Evolutionary conservation across 108 stramenopile species (phyloP), one percentile per base, ranked within the genome.

Genomic region (Aurantiochytrium sp.): DNA sequence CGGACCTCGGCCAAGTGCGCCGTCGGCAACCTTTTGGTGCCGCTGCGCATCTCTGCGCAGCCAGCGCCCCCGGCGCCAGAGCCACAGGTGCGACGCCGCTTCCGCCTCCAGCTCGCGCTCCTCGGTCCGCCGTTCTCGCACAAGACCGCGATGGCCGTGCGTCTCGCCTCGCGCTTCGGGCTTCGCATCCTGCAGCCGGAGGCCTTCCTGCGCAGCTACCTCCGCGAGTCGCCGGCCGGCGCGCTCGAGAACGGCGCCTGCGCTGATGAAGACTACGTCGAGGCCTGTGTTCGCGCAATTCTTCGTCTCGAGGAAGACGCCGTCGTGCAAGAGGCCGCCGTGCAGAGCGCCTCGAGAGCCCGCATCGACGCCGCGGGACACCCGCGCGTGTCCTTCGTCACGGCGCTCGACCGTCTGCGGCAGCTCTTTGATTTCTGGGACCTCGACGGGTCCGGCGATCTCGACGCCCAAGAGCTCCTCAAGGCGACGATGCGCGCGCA

Each of bases 351-450:
- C 24, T 34, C 59, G 19, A 15, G 19, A 0, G 34, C 27, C 34
- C 27, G 59, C 10, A 19, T 27, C 24, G 34, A 8, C 24, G 39
- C 39, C n/a, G n/a, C 15, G 32, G 12, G 36, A 6, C n/a, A 48
- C 1, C 27, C 45, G 12, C 39, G 30, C 0, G 73, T 81, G 24
- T 48, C 39, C 6, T 41, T 48, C 2, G n/a, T 81, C 10, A 48
- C 73, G n/a, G n/a, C 73, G 1, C 24, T 27, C 17, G 73, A 81
- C 12, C 73, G 39, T 1, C 2, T 48, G 2, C 42, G 45, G 12
- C 39, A 81, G 45, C 73, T 81, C 73, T 81, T 81, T 48, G 42
- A 81, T 12, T 27, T 41, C 17, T 81, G 73, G 73, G 73, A 81
- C 2, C 39, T 81, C 45, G 73, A 81, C 39, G 45, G 45, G 17